Conservation (phyloP, 2,329 filamentous ascomycete genomes). For the Sclerotinia sclerotiorum region DNA sequence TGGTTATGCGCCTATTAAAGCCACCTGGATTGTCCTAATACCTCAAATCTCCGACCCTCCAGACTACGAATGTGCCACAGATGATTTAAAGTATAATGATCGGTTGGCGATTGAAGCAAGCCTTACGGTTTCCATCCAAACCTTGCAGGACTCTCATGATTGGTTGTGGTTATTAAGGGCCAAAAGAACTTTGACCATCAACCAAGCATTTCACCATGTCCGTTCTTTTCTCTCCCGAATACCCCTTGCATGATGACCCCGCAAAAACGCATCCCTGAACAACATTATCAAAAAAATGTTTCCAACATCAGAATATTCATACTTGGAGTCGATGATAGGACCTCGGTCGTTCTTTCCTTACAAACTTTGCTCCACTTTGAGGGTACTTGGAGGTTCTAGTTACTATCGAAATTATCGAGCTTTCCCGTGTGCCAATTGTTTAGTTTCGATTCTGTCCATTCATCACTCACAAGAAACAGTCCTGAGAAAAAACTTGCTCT, state of each 20-base stretch:
- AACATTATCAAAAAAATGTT: conserved; percentile 1
- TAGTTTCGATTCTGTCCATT: neutral
- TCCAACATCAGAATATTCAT: conserved; percentile 17
- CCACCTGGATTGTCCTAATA: neutral
- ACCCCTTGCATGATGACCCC: conserved; percentile 15
- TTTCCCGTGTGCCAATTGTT: conserved; percentile 15
- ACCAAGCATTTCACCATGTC: conserved; percentile 10
- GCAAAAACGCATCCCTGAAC: conserved; percentile 2
- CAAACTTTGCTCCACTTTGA: neutral
- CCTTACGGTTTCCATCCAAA: conserved; percentile 1
- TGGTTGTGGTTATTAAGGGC: neutral
- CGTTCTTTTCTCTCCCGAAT: neutral
- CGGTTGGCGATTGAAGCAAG: conserved; percentile 4
- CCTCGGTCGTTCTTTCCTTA: conserved; percentile 4
- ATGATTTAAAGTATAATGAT: neutral
- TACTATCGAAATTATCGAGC: conserved; percentile 1
- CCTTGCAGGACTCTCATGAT: neutral
- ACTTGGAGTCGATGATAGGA: conserved; percentile 14
- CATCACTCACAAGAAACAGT: conserved; percentile 13
- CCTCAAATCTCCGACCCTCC: neutral
- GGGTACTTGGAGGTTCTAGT: neutral
- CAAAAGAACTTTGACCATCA: conserved; percentile 11
- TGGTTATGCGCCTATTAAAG: neutral
- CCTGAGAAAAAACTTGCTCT: neutral
- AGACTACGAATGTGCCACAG: neutral